Percentiles rank a stretch among this genome's conserved stretches.
phyloP scores from a whole-genome alignment of 169 alveolate species.

The Eimeria necatrix region DNA sequence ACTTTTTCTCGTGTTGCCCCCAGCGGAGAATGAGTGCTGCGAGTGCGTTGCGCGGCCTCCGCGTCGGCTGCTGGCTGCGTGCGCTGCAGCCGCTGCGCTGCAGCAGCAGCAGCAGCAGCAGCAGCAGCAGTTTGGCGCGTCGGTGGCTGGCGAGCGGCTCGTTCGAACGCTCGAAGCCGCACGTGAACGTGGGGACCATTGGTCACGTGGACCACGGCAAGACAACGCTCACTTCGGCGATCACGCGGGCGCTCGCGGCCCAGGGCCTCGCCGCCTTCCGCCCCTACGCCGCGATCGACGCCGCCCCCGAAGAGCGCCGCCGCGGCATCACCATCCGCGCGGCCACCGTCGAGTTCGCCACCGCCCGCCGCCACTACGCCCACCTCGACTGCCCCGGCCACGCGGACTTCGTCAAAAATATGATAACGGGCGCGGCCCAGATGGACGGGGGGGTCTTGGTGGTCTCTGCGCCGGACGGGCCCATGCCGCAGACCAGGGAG shows the following conservation, averaged over 20 bases:
- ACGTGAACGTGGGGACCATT: constrained; percentile 97
- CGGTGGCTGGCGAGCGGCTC: too few relatives aligned
- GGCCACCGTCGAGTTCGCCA: constrained; percentile 93
- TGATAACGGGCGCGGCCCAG: constrained; percentile 98
- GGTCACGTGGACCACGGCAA: constrained; percentile 99
- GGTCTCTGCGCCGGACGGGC: constrained; percentile 97
- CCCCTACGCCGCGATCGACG: constrained; percentile 89
- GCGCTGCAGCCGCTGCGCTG: too few relatives aligned
- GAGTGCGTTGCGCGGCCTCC: too few relatives aligned
- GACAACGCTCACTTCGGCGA: constrained; percentile 97
- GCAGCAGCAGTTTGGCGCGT: too few relatives aligned
- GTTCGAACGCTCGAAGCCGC: constrained; percentile 96
- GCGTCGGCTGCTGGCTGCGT: too few relatives aligned
- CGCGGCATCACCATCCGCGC: constrained; percentile 96
- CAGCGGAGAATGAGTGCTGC: too few relatives aligned
- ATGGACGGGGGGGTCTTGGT: constrained; percentile 97
- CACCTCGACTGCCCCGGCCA: constrained; percentile 92
- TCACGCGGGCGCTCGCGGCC: constrained; percentile 90
- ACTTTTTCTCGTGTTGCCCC: too few relatives aligned
- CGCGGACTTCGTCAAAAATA: constrained; percentile 97
- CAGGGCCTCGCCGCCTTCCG: constrained; percentile 86
- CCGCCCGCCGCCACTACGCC: constrained; percentile 84
- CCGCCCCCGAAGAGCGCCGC: constrained; percentile 96
- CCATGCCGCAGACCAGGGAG: too few relatives aligned
- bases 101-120: too few relatives aligned